Conservation (phyloP, 495 filamentous ascomycete species). For the Penicillium roqueforti region DNA sequence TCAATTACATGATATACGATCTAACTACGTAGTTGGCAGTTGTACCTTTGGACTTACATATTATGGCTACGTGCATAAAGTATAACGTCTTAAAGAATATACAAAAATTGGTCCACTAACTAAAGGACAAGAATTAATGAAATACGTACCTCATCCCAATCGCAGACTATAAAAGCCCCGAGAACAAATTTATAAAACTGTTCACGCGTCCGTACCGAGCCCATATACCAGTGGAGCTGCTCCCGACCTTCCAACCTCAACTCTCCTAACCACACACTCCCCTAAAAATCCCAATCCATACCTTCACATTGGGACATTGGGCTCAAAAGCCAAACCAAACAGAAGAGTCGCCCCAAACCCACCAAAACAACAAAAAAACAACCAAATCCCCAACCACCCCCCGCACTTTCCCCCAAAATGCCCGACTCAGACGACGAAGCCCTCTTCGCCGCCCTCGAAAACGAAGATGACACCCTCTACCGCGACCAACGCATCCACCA, state of each 20-base stretch:
- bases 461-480: constrained; percentile 58
- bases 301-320: background rate
- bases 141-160: background rate
- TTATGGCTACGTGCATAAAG: background rate
- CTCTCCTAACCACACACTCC: constrained; percentile 6
- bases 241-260: constrained; percentile 4
- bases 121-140: background rate
- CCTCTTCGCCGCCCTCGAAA: constrained; percentile 65
- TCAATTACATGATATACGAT: background rate
- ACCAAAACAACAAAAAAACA: background rate
- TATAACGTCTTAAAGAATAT: background rate
- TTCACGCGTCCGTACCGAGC: constrained; percentile 1
- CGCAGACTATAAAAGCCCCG: background rate
- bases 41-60: background rate
- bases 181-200: background rate
- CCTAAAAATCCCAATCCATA: background rate
- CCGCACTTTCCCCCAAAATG: constrained; percentile 23
- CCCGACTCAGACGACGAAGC: constrained; percentile 62
- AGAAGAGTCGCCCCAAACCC: background rate
- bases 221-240: constrained; percentile 11
- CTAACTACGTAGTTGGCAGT: background rate
- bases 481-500: constrained; percentile 68
- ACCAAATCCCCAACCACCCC: background rate
- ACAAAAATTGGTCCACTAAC: background rate
- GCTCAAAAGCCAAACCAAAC: background rate